Base-by-base conservation (phyloP, 805 yeast genomes). In the Nakazawaea anatomiae region DNA sequence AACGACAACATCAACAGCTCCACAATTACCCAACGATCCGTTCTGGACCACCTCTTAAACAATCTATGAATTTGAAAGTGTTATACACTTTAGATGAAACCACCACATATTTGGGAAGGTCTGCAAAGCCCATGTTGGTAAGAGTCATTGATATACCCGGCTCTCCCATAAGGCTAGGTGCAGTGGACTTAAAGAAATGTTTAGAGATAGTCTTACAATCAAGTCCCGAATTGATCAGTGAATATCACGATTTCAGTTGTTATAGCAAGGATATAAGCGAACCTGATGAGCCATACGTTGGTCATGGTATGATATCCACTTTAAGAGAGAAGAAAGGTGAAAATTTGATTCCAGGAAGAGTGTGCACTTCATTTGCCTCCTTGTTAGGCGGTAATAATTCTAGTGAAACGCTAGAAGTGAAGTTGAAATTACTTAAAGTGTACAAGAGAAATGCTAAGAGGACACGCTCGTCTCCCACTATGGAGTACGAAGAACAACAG, bases 341-440 rank as follows among this genome's bases (percentile, higher is more conserved):
- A 34, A 68, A 74, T 5, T 72, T 83, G 5, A 79, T 85, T 10
- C 73, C 75, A 3, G 78, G 78, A 4, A 58, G 85, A 50, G 81
- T 82, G 36, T 80, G 85, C 57, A 76, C 58, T 70, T 82, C 48
- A 72, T 80, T 31, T 75, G 77, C 45, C 63, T 79, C 58, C 68
- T 59, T 53, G 53, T 47, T 57, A 73, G 67, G 64, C 70, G 60
- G 55, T 63, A 66, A 52, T 58, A 63, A 57, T 39, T 65, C 76
- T 10, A 64, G 74, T 1, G 75, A 79, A 53, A 82, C 86, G 2
- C 63, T 82, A 47, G 87, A 82, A 62, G 73, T 82, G 39, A 70
- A 80, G 54, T 64, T 82, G 48, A 75, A 77, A 55, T 70, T 82
- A 38, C 60, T 60, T 1, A 57, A 51, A 46, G 61, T 60, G 2